Evolutionary conservation across 2,329 filamentous ascomycete species (phyloP).

Genomic region (Colletotrichum eremochloae): DNA sequence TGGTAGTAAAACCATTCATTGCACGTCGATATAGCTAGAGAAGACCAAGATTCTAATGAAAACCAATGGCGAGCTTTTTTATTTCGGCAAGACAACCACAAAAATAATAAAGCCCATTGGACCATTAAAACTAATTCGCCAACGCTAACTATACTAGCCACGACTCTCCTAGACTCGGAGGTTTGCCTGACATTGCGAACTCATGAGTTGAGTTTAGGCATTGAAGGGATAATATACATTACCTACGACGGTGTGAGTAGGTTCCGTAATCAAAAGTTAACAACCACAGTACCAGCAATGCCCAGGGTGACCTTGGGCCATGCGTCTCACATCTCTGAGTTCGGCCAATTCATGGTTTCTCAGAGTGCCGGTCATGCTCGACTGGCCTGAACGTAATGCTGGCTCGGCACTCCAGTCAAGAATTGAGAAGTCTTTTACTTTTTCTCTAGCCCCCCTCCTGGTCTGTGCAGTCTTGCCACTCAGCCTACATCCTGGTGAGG

Average conservation of each 20-base stretch:
- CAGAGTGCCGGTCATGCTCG: background rate
- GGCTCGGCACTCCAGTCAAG: background rate
- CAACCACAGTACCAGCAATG: background rate
- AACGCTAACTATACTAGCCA: no score
- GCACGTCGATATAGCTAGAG: no score
- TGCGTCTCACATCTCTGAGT: slow-evolving; percentile 1
- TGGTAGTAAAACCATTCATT: no score
- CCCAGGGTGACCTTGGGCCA: background rate
- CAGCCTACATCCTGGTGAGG: background rate
- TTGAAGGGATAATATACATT: no score
- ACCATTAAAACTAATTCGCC: no score
- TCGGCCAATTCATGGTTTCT: background rate
- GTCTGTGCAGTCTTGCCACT: background rate
- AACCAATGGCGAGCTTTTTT: no score
- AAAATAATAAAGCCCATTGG: no score
- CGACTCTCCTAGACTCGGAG: no score
- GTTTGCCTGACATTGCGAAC: no score
- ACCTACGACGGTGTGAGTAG: background rate
- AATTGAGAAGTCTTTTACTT: background rate
- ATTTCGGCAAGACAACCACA: no score
- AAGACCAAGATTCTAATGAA: background rate
- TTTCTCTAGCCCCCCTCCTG: background rate
- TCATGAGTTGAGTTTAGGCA: no score
- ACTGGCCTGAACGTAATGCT: slow-evolving; percentile 6
- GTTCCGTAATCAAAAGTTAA: no score